Percentiles rank a stretch among this genome's conserved stretches.
Conservation (phyloP, 352 stramenopile genomes). For the Phytophthora litchii region DNA sequence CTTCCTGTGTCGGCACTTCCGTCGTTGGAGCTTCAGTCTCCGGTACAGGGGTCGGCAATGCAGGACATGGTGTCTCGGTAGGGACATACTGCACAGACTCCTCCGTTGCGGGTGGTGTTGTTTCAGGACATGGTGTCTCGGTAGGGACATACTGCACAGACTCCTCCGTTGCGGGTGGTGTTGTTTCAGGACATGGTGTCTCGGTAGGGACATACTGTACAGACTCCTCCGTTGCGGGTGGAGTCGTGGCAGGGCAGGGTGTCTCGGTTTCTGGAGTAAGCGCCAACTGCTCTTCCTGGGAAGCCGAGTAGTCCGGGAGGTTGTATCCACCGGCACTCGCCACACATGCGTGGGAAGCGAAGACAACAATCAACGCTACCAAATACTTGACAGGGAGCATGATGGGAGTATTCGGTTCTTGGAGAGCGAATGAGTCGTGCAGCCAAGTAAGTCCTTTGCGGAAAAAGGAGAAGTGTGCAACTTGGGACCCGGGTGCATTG, state of each 20-base stretch:
- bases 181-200: constrained; percentile 8
- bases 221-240: constrained; percentile 3
- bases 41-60: constrained; percentile 9
- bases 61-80: constrained; percentile 22
- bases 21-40: constrained; percentile 13
- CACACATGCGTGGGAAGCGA: constrained; percentile 23
- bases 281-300: neutral
- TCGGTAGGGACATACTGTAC: constrained; percentile 3
- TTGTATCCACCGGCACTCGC: constrained; percentile 28
- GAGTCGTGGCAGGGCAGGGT: constrained; percentile 2
- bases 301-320: constrained; percentile 17
- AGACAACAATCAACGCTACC: constrained; percentile 28
- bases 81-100: constrained; percentile 4
- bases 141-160: constrained; percentile 4
- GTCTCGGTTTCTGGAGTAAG: constrained; percentile 3
- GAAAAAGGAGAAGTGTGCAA: constrained; percentile 37
- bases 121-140: constrained; percentile 7
- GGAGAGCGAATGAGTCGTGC: neutral
- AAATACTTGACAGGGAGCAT: constrained; percentile 45
- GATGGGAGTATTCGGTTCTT: constrained; percentile 2
- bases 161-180: constrained; percentile 2
- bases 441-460: constrained; percentile 28
- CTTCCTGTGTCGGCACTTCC: too few relatives aligned
- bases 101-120: neutral
- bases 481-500: neutral